Evolutionary conservation across 2,329 filamentous ascomycete species (phyloP).

Genomic region (Cytospora mali): DNA sequence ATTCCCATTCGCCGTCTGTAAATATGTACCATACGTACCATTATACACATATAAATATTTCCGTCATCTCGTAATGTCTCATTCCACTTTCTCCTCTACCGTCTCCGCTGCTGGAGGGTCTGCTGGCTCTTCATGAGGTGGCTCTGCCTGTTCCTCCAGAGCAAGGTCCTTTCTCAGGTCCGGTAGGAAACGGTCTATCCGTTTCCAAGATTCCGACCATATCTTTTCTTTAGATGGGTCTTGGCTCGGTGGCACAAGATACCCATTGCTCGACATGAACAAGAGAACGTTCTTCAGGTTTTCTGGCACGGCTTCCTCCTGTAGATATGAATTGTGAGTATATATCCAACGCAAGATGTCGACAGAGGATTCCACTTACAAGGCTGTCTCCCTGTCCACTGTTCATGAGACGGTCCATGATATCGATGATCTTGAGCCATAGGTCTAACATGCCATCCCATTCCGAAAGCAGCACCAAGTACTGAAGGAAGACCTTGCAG

Average conservation of each 20-base stretch:
- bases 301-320: conserved; percentile 95
- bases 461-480: conserved; percentile 79
- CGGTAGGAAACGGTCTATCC: conserved; percentile 66
- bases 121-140: conserved; percentile 1
- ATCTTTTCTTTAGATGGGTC: conserved; percentile 58
- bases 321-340: conserved; percentile 28
- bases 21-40: not conserved
- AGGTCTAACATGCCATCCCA: conserved; percentile 89
- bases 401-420: conserved; percentile 96
- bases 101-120: conserved; percentile 17
- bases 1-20: conserved; percentile 13
- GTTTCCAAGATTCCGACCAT: conserved; percentile 66
- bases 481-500: conserved; percentile 95
- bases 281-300: conserved; percentile 94
- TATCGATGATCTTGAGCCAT: conserved; percentile 89
- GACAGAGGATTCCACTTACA: conserved; percentile 57
- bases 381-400: conserved; percentile 88
- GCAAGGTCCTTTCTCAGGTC: conserved; percentile 60
- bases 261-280: conserved; percentile 90
- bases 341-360: conserved; percentile 13
- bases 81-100: conserved; percentile 13
- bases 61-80: conserved; percentile 12
- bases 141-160: conserved; percentile 47
- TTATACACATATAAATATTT: not conserved
- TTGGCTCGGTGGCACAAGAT: conserved; percentile 70